Evolutionary conservation across 495 filamentous ascomycete species (phyloP).

Genomic region (Jackrogersella minutella): DNA sequence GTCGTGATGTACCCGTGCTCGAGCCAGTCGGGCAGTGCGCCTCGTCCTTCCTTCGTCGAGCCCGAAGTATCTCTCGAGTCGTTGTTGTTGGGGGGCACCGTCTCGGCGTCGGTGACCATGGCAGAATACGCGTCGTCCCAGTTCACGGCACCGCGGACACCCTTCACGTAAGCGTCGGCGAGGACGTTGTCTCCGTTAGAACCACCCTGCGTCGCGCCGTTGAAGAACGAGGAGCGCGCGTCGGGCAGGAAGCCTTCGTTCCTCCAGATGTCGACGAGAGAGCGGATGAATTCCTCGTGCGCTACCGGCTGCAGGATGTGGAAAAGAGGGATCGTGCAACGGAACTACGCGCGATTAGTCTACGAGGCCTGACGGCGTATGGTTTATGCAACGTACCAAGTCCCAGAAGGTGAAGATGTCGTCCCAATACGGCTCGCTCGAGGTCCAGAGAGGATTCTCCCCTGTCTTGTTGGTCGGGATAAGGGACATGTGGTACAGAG

Average conservation of each 20-base stretch:
- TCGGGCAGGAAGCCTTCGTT: constrained; percentile 73
- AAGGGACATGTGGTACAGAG: constrained; percentile 73
- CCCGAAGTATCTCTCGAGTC: constrained; percentile 67
- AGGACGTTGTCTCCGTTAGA: constrained; percentile 78
- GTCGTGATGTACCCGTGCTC: constrained; percentile 70
- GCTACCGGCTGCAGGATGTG: constrained; percentile 69
- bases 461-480: constrained; percentile 76
- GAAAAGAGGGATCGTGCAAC: constrained; percentile 68
- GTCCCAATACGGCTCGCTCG: constrained; percentile 70
- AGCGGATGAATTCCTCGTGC: constrained; percentile 72
- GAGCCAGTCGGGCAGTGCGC: constrained; percentile 75
- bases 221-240: constrained; percentile 73
- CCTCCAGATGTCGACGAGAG: constrained; percentile 74
- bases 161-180: constrained; percentile 78
- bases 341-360: constrained; percentile 53
- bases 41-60: constrained; percentile 73
- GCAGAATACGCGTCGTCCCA: constrained; percentile 75
- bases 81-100: constrained; percentile 64
- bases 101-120: constrained; percentile 76
- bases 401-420: constrained; percentile 68
- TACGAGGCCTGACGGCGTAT: not conserved
- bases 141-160: constrained; percentile 67
- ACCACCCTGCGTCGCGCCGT: constrained; percentile 74
- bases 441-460: constrained; percentile 73
- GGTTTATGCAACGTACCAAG: constrained; percentile 34